Conservation (phyloP, 1,139 yeast genomes). For the Lodderomyces metapsilosis region DNA sequence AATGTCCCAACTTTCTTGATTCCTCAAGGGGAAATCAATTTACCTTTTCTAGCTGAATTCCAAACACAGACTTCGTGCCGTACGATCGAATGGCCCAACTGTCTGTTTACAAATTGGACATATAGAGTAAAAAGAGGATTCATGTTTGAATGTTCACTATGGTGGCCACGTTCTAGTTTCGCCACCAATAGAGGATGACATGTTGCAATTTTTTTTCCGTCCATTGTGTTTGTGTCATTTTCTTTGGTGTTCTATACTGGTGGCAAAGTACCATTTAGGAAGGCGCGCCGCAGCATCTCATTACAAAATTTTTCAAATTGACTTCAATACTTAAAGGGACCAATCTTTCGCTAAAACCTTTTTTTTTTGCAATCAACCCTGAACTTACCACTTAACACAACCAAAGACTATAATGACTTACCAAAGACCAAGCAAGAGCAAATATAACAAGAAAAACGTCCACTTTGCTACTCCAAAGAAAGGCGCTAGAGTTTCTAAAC, state of each 20-base stretch:
- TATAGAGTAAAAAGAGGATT: neutral
- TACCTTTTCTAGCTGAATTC: neutral
- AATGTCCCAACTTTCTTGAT: neutral
- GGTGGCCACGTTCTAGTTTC: neutral
- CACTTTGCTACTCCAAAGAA: slow-evolving; percentile 6
- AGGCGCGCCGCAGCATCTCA: slow-evolving; percentile 14
- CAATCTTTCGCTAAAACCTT: neutral
- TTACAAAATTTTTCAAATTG: slow-evolving; percentile 6
- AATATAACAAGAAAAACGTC: slow-evolving; percentile 9
- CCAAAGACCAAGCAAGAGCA: slow-evolving; percentile 8
- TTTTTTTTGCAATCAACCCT: neutral
- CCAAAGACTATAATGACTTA: slow-evolving; percentile 4
- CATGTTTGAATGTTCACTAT: neutral
- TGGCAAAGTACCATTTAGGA: slow-evolving; percentile 8
- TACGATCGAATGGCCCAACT: neutral
- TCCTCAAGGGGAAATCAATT: neutral
- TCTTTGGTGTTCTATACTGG: slow-evolving; percentile 6
- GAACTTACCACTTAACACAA: no score
- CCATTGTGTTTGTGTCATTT: neutral
- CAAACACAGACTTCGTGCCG: neutral
- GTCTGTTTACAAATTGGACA: neutral
- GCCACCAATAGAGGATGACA: neutral
- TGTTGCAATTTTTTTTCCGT: slow-evolving; percentile 1
- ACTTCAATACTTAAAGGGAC: neutral
- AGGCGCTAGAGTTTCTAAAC: slow-evolving; percentile 1